A percentile compares a stretch with the other conserved stretches of the same genome.
Evolutionary conservation across 1,284 basidiomycete genomes (phyloP).

Genomic region (Quambalaria eucalypti): DNA sequence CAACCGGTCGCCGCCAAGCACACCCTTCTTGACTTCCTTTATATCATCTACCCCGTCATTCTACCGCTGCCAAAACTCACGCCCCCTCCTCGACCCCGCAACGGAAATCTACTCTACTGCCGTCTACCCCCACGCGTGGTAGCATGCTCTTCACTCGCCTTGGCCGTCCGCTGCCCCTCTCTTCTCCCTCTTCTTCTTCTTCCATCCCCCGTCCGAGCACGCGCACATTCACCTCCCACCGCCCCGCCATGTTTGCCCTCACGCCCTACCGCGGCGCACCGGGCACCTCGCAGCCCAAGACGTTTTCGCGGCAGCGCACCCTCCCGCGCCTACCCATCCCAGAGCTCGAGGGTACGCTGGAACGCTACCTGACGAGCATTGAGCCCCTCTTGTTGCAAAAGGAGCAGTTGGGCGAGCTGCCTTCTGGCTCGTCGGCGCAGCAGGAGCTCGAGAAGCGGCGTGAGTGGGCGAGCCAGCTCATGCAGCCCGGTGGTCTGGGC

Average conservation of each 20-base stretch:
- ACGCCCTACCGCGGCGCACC: conserved; percentile 39
- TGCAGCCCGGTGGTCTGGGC: conserved; percentile 59
- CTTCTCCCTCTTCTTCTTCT: no score
- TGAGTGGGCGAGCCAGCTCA: conserved; percentile 65
- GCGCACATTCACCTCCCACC: conserved; percentile 12
- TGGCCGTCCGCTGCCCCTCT: no score
- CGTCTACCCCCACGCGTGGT: no score
- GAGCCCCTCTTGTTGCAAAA: conserved; percentile 63
- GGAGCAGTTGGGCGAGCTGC: conserved; percentile 54
- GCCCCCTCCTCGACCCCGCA: no score
- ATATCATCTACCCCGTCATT: no score
- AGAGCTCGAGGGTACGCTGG: conserved; percentile 64
- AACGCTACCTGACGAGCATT: conserved; percentile 69
- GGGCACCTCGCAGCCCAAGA: conserved; percentile 46
- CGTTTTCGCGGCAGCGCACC: conserved; percentile 47
- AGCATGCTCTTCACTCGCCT: no score
- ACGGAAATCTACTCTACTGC: no score
- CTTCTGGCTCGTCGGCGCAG: conserved; percentile 52
- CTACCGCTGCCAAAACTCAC: no score
- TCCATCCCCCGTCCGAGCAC: neutral
- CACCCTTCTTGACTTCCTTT: no score
- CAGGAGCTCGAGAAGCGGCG: conserved; percentile 58
- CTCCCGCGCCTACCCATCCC: conserved; percentile 76
- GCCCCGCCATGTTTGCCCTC: conserved; percentile 45
- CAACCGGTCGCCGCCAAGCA: no score